Base-by-base conservation (phyloP, 306 rosid genomes). In the Fragaria iinumae region DNA sequence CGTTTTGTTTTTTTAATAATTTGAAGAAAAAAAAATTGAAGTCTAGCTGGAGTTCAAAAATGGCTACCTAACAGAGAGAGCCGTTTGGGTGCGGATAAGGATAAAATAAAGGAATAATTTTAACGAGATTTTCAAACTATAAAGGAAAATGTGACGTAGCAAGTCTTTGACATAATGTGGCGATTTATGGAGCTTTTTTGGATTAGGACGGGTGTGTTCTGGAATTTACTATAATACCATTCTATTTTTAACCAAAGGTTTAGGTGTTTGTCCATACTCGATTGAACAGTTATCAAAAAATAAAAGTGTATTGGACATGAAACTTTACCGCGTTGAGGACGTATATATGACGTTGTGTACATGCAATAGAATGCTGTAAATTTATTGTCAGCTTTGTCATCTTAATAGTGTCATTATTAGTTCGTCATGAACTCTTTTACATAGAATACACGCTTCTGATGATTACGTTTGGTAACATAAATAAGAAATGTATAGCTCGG, bases 31-130 rank as follows among this genome's bases (percentile, higher is more conserved):
- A 29, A 29, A 29, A 29, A 29, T 29, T 29, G 75, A 59, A 86
- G 82, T 80, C 75, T 36, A 36, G 91, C 88, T 82, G 38, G 66
- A 60, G 14, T 57, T 74, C 57, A 23, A 56, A 83, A 78, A 79
- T 83, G 84, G 71, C 69, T 64, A 34, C 69, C 69, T 5, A 64
- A 65, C 69, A 8, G 47, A 67, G 50, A 39, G 71, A 67, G 71
- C 71, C 71, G 52, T 67, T 67, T 67, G 71, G 71, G 23, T 18
- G 3, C 50, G 69, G 69, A 65, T 64, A 65, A 65, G 27, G 25
- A 65, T 65, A 36, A 65, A 65, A 65, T 65, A 65, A 65, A 7
- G 49, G 71, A 4, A 17, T 8, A 10, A 67, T 7, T 18, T 67
- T 39, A 1, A 27, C 27, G 2, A 20, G 18, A n/a, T n/a, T 55